These are phyloP conservation scores for Naegleria gruberi DNA, from an alignment of 208 protist species.

Conservation along the genomic window DNA sequence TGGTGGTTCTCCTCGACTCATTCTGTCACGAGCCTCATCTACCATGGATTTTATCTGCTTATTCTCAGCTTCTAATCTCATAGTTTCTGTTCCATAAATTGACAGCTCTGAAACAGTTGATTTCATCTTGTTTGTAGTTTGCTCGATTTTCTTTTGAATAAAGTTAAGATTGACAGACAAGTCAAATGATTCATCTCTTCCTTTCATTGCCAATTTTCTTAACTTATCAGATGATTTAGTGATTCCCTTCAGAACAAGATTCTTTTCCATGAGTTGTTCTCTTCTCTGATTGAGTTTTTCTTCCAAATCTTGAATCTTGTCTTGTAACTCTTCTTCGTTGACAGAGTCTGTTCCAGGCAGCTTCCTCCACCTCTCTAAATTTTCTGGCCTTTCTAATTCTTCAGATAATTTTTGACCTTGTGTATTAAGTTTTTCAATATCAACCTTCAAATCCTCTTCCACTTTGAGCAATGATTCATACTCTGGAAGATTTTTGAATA, in stretches of 20 bases:
- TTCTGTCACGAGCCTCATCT: constrained; percentile 56
- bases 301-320: constrained; percentile 76
- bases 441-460: constrained; percentile 61
- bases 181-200: constrained; percentile 74
- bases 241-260: constrained; percentile 87
- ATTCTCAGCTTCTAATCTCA: constrained; percentile 75
- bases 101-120: constrained; percentile 89
- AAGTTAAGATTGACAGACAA: constrained; percentile 81
- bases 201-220: constrained; percentile 62
- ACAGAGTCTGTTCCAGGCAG: constrained; percentile 33
- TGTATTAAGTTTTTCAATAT: constrained; percentile 62
- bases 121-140: constrained; percentile 83
- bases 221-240: constrained; percentile 73
- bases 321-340: constrained; percentile 54
- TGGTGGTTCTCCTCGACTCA: constrained; percentile 60
- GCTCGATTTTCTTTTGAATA: constrained; percentile 71
- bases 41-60: constrained; percentile 60
- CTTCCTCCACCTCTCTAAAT: neutral
- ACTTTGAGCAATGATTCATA: constrained; percentile 34
- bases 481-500: constrained; percentile 23
- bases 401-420: constrained; percentile 66
- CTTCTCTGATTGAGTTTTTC: constrained; percentile 73
- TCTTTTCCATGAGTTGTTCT: constrained; percentile 87
- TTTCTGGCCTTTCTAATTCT: constrained; percentile 63
- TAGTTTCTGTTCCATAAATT: constrained; percentile 77